Evolutionary conservation across 2,329 filamentous ascomycete genomes (phyloP).

Genomic region (Plenodomus tracheiphilus): DNA sequence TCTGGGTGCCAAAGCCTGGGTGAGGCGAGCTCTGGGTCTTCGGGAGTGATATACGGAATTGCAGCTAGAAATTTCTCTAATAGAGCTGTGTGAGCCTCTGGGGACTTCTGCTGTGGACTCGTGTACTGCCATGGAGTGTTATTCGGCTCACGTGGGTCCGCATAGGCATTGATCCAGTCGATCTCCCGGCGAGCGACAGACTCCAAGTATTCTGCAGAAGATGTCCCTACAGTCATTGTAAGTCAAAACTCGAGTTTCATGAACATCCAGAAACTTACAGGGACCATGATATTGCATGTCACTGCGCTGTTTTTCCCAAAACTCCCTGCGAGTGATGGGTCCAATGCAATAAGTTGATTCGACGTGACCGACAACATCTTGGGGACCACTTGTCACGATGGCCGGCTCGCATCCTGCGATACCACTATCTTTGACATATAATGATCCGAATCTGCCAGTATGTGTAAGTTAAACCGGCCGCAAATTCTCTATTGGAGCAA

Average conservation of each 20-base stretch:
- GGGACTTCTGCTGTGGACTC: constrained; percentile 30
- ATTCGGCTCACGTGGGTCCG: constrained; percentile 24
- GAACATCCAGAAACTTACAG: constrained; percentile 17
- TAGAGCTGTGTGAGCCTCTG: constrained; percentile 20
- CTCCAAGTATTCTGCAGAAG: constrained; percentile 24
- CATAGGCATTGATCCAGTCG: constrained; percentile 34
- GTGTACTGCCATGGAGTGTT: constrained; percentile 39
- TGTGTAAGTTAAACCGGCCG: constrained; percentile 16
- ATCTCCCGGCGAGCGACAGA: constrained; percentile 41
- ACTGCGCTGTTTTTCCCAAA: constrained; percentile 27
- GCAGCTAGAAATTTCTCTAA: constrained; percentile 25
- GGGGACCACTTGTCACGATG: constrained; percentile 17
- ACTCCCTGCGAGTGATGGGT: constrained; percentile 27
- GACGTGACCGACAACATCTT: constrained; percentile 16
- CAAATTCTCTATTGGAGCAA: constrained; percentile 22
- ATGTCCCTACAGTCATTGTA: constrained; percentile 21
- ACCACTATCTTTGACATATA: constrained; percentile 27
- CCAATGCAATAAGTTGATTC: constrained; percentile 26
- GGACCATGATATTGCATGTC: constrained; percentile 27
- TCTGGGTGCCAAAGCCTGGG: constrained; percentile 34
- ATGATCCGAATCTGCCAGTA: constrained; percentile 16
- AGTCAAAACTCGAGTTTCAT: constrained; percentile 5
- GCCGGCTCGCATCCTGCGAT: constrained; percentile 37
- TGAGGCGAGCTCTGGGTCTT: constrained; percentile 25
- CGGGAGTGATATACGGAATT: constrained; percentile 28